phyloP scores from a whole-genome alignment of 75 land plant genomes.

The Selaginella moellendorffii region DNA sequence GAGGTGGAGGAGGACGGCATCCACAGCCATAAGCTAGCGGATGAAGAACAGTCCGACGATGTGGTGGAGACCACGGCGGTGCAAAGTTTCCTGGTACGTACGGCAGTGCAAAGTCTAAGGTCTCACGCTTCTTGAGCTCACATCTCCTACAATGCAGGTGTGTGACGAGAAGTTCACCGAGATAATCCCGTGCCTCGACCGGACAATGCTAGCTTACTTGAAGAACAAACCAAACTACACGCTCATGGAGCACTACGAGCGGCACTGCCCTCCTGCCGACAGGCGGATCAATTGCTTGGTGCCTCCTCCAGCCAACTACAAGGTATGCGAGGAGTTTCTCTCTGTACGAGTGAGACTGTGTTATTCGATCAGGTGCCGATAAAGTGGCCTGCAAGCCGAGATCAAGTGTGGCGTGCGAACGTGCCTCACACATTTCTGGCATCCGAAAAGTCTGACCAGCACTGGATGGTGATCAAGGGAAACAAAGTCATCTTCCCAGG shows the following conservation, averaged over 20 bases:
- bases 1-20: not conserved
- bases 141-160: constrained; percentile 35
- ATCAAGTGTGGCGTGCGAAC: constrained; percentile 86
- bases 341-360: not conserved
- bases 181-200: constrained; percentile 85
- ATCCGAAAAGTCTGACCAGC: constrained; percentile 72
- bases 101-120: not conserved
- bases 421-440: constrained; percentile 90
- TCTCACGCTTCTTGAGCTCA: not conserved
- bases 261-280: constrained; percentile 76
- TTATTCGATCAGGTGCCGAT: constrained; percentile 42
- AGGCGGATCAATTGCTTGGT: constrained; percentile 73
- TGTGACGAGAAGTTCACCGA: constrained; percentile 63
- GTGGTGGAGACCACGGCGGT: not conserved
- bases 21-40: not conserved
- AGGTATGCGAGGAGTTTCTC: constrained; percentile 28
- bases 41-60: not conserved
- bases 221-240: constrained; percentile 59
- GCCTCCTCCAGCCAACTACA: constrained; percentile 84
- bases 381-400: constrained; percentile 79
- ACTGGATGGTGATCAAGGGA: constrained; percentile 83
- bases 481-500: constrained; percentile 88
- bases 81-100: not conserved
- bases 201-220: constrained; percentile 42
- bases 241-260: constrained; percentile 92